phyloP scores from a whole-genome alignment of 2,329 filamentous ascomycete species.

The Curvularia sp. region DNA sequence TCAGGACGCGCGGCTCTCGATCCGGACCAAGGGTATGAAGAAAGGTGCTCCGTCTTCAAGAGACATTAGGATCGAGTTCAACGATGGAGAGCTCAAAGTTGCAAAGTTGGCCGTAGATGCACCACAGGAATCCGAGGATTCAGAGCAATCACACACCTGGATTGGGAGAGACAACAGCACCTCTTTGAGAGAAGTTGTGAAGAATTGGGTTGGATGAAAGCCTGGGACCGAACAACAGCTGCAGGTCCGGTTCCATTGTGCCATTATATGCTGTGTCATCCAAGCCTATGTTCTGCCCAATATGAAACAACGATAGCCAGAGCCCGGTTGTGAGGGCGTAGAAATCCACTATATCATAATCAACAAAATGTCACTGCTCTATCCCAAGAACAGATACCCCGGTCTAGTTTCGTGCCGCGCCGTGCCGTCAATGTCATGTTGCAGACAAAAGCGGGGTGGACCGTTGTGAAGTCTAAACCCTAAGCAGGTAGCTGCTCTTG shows the following conservation, averaged over 20 bases:
- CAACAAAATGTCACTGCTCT: neutral
- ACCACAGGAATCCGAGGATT: constrained; percentile 15
- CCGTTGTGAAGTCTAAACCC: constrained; percentile 3
- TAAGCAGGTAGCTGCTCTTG: constrained; percentile 8
- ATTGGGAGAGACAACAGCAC: constrained; percentile 21
- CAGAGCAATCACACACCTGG: constrained; percentile 36
- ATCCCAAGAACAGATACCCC: neutral
- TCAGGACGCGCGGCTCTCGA: constrained; percentile 34
- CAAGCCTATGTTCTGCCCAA: neutral
- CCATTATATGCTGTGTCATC: neutral
- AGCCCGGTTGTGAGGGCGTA: neutral
- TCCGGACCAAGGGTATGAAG: constrained; percentile 32
- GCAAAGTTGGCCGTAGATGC: constrained; percentile 15
- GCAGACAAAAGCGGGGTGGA: constrained; percentile 16
- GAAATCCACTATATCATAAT: neutral
- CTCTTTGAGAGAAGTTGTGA: constrained; percentile 35
- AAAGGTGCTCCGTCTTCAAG: constrained; percentile 26
- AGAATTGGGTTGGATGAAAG: constrained; percentile 33
- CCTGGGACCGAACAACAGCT: neutral
- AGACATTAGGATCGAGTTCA: constrained; percentile 33
- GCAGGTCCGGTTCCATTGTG: neutral
- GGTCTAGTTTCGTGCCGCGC: neutral
- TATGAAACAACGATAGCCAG: neutral
- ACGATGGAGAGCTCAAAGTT: constrained; percentile 27
- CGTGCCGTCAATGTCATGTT: constrained; percentile 8